These are phyloP conservation scores for Dothidotthia symphoricarpi DNA, from an alignment of 2,329 filamentous ascomycete genomes.

Conservation along the genomic window DNA sequence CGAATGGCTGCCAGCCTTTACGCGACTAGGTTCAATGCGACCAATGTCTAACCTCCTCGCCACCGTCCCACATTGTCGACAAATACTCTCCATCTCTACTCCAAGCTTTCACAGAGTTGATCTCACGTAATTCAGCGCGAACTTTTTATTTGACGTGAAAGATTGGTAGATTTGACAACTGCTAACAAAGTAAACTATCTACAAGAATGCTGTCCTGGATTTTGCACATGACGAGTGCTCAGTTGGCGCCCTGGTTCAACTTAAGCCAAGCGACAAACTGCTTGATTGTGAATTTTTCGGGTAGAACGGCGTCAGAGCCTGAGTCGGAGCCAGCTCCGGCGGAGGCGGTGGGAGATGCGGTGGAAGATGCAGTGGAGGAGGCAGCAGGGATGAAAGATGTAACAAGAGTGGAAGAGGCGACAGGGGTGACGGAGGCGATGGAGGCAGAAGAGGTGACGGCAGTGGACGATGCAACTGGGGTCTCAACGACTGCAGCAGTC, in stretches of 20 bases:
- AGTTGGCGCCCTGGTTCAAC: slow-evolving; percentile 17
- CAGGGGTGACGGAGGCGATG: neutral
- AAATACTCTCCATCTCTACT: too few relatives aligned
- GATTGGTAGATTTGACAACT: too few relatives aligned
- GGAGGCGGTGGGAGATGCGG: slow-evolving; percentile 8
- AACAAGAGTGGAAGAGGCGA: slow-evolving; percentile 5
- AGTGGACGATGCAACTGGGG: slow-evolving; percentile 5
- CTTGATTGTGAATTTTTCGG: slow-evolving; percentile 27
- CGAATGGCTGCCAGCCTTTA: too few relatives aligned
- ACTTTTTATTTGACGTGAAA: too few relatives aligned
- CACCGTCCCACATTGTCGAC: too few relatives aligned
- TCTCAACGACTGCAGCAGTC: slow-evolving; percentile 2
- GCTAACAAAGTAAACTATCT: slow-evolving; percentile 9
- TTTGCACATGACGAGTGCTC: too few relatives aligned
- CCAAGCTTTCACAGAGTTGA: too few relatives aligned
- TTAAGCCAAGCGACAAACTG: slow-evolving; percentile 30
- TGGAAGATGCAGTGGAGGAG: slow-evolving; percentile 7
- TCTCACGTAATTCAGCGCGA: too few relatives aligned
- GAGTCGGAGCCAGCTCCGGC: slow-evolving; percentile 11
- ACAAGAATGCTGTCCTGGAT: slow-evolving; percentile 11
- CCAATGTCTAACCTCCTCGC: too few relatives aligned
- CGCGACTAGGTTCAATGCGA: too few relatives aligned
- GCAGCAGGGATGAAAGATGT: slow-evolving; percentile 9
- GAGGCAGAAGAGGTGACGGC: slow-evolving; percentile 3
- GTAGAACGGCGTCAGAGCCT: slow-evolving; percentile 15